phyloP scores from a whole-genome alignment of 805 yeast species.

The Wickerhamomyces chaumierensis region DNA sequence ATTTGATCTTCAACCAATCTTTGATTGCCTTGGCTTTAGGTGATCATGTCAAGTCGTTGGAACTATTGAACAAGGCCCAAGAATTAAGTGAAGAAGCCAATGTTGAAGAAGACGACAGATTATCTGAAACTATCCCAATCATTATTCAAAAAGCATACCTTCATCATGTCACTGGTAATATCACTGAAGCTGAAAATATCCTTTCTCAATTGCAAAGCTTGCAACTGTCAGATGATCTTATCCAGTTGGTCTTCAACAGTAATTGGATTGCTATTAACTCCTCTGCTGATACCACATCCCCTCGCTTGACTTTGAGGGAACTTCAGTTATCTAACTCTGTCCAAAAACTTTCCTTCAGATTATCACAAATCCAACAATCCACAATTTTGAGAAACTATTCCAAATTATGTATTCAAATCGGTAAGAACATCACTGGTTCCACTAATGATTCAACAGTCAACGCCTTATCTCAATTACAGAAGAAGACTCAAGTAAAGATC shows the following conservation, averaged over 20 bases:
- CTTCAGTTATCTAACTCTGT: slow-evolving; percentile 18
- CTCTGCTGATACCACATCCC: slow-evolving; percentile 5
- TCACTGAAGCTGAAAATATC: slow-evolving; percentile 24
- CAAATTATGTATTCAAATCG: slow-evolving; percentile 11
- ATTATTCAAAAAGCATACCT: slow-evolving; percentile 49
- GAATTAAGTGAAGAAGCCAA: slow-evolving; percentile 28
- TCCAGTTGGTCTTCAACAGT: slow-evolving; percentile 20
- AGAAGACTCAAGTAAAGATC: slow-evolving; percentile 8
- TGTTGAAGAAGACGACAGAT: slow-evolving; percentile 30
- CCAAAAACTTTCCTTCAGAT: slow-evolving; percentile 12
- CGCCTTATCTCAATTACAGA: slow-evolving; percentile 5
- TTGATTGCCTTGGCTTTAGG: slow-evolving; percentile 37
- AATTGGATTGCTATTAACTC: slow-evolving; percentile 15
- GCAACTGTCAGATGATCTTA: slow-evolving; percentile 17
- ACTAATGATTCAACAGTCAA: slow-evolving; percentile 8
- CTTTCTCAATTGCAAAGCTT: slow-evolving; percentile 21
- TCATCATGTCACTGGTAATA: slow-evolving; percentile 29
- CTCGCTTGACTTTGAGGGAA: slow-evolving; percentile 21
- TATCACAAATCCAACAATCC: slow-evolving; percentile 12
- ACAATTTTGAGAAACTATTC: slow-evolving; percentile 13
- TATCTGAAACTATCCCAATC: slow-evolving; percentile 48
- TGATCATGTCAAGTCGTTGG: slow-evolving; percentile 28
- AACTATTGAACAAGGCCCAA: slow-evolving; percentile 34
- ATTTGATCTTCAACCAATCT: slow-evolving; percentile 54
- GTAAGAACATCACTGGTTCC: slow-evolving; percentile 6